phyloP scores from a whole-genome alignment of 805 yeast species.

The Wickerhamiella sergipiensis region DNA sequence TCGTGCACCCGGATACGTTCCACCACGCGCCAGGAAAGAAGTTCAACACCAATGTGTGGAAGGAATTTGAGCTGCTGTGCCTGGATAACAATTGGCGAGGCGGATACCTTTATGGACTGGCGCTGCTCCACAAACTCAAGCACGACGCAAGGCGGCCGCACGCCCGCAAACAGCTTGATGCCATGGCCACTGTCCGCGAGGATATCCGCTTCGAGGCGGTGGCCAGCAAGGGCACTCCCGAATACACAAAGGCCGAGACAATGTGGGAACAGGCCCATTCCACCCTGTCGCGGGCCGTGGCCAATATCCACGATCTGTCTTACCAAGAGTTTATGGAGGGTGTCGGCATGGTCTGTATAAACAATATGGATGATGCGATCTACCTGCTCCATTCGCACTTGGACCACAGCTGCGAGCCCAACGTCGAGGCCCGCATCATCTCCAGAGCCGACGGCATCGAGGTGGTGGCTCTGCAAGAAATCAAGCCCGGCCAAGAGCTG shows the following conservation, averaged over 20 bases:
- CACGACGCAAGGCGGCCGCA: constrained; percentile 6
- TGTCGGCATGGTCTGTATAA: constrained; percentile 63
- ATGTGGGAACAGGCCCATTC: constrained; percentile 48
- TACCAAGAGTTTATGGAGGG: constrained; percentile 45
- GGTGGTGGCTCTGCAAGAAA: constrained; percentile 44
- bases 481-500: constrained; percentile 53
- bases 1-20: constrained; percentile 41
- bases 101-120: constrained; percentile 47
- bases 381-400: constrained; percentile 53
- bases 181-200: constrained; percentile 61
- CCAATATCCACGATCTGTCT: constrained; percentile 21
- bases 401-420: constrained; percentile 69
- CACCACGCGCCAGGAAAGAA: constrained; percentile 34
- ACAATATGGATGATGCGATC: constrained; percentile 51
- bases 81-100: constrained; percentile 54
- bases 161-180: constrained; percentile 32
- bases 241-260: constrained; percentile 23
- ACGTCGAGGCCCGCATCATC: constrained; percentile 29
- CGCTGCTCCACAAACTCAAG: constrained; percentile 31
- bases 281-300: constrained; percentile 36
- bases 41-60: constrained; percentile 31
- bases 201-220: constrained; percentile 46
- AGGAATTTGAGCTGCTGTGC: constrained; percentile 45
- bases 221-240: constrained; percentile 26
- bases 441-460: constrained; percentile 35